Base-by-base conservation (phyloP, 2,329 filamentous ascomycete species). In the Trichophyton schoenleinii region DNA sequence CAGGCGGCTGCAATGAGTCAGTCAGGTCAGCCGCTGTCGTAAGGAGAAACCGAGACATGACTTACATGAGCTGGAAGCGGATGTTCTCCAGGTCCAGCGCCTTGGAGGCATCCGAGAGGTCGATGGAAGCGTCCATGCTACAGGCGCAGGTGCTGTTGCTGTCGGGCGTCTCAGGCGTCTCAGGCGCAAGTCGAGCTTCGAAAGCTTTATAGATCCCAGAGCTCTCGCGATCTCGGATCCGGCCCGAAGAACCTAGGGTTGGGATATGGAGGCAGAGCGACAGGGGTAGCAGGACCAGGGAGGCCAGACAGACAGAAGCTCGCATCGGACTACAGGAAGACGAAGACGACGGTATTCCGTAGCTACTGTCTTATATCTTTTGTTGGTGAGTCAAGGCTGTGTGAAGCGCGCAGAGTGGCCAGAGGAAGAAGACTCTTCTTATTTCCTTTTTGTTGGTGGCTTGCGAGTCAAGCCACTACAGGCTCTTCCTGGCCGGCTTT, bases 21-120 rank as follows among this genome's bases (percentile, higher is more conserved):
- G 22, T 22, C 22, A 22, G 22, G 18, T 18, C 18, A 18, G 2
- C 15, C 41, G 6, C 11, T 7, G 18, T 44, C n/a, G 20, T 20
- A 44, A 3, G 41, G 15, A 20, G 31, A 25, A n/a, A 22, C 22
- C 2, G 52, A 20, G 31, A 18, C 3, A 9, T 52, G 28, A 74
- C 83, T 75, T 76, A 95, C 91, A 96, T 95, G 64, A 96, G 79
- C 75, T 96, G 90, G 75, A 90, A 95, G 65, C 94, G 89, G 73
- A 97, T 99, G 71, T 94, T 90, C 65, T 85, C 82, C 57, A 99
- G 83, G 72, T 97, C 91, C 69, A 99, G 79, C 15, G 92, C 91
- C 78, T 89, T 88, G 67, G 84, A 84, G 70, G 86, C 83, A 75
- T 97, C 88, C 44, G 86, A 89, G 64, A 96, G 84, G 73, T 96